Evolutionary conservation across 1,284 basidiomycete species (phyloP), one percentile per base, ranked within the genome.

Genomic region (Waitea zeae): DNA sequence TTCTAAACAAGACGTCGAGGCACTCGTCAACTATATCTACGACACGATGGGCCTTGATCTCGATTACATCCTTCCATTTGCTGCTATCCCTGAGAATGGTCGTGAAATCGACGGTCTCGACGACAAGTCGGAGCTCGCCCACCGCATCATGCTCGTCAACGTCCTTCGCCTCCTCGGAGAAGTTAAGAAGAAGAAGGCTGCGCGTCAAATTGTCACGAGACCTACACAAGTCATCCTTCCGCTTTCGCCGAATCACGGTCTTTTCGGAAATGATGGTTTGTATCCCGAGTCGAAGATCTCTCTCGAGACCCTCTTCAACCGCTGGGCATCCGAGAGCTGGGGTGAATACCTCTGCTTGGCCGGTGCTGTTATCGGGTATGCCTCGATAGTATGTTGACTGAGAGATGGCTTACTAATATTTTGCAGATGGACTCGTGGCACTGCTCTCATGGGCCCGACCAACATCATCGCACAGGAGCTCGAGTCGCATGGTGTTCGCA

Each of bases 211-310:
- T 53, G 86, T 95, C 42, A 98, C 93, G 36, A 83, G 93, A 38
- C 93, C 95, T 1, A 98, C 95, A 0, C 93, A 97, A 58, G 92
- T 97, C 43, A 87, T 98, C 42, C 73, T 97, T 26, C 93, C 95
- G 4, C 69, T 98, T 7, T 98, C 92, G 20, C 95, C 93, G 31
- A 98, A 98, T 56, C 93, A 97, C 51, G 93, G 93, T 47, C 66
- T 93, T 33, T 97, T 98, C 56, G 93, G 93, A 33, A 95, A 92
- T 49, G 95, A 97, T 51, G 95, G 95, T 45, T 64, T 98, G 34
- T 98, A 98, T 58, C 90, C 90, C 4, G 93, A 98, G 59, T 95
- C 89, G 27, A 98, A 98, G 73, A 92, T 98, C 45, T 89, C 90
- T 17, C 67, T 98, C 41, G 93, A 97, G 61, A 97, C 93, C 0